These are phyloP conservation scores for Ceriops zippeliana DNA, from an alignment of 345 rosid species.

Conservation along the genomic window DNA sequence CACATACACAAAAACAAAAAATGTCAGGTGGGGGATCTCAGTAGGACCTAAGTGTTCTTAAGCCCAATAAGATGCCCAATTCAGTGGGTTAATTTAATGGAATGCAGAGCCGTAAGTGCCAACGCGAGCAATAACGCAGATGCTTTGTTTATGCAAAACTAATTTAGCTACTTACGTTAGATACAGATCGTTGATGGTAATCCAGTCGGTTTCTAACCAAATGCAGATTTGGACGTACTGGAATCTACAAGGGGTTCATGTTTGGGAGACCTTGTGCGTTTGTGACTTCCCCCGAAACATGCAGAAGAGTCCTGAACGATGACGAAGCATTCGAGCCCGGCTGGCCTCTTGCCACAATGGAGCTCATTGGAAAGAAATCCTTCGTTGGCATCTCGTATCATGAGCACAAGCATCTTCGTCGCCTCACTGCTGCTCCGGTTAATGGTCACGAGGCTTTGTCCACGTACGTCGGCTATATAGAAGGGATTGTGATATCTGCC, in stretches of 20 bases:
- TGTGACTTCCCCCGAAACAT: constrained; percentile 65
- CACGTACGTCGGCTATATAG: constrained; percentile 55
- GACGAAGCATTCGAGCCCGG: constrained; percentile 75
- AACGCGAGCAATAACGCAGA: too few species aligned
- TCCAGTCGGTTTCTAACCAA: not conserved
- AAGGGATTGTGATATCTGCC: constrained; percentile 47
- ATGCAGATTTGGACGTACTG: constrained; percentile 56
- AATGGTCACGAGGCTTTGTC: constrained; percentile 82
- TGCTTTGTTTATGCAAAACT: too few species aligned
- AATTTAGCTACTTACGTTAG: too few species aligned
- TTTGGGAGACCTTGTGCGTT: constrained; percentile 74
- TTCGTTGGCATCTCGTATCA: constrained; percentile 60
- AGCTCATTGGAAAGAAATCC: constrained; percentile 74
- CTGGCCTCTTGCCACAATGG: constrained; percentile 64
- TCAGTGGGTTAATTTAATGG: too few species aligned
- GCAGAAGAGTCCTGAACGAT: constrained; percentile 53
- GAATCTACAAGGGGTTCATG: constrained; percentile 77
- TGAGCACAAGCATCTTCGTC: constrained; percentile 83
- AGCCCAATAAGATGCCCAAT: too few species aligned
- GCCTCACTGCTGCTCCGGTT: constrained; percentile 67
- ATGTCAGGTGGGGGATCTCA: too few species aligned
- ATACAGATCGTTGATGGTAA: too few species aligned
- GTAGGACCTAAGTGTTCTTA: too few species aligned
- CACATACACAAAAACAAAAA: too few species aligned
- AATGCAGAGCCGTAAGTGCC: too few species aligned